Percentiles rank a stretch among this genome's conserved stretches.
These are phyloP conservation scores for Dryas drummondii DNA, from an alignment of 306 rosid genomes.

Conservation along the genomic window DNA sequence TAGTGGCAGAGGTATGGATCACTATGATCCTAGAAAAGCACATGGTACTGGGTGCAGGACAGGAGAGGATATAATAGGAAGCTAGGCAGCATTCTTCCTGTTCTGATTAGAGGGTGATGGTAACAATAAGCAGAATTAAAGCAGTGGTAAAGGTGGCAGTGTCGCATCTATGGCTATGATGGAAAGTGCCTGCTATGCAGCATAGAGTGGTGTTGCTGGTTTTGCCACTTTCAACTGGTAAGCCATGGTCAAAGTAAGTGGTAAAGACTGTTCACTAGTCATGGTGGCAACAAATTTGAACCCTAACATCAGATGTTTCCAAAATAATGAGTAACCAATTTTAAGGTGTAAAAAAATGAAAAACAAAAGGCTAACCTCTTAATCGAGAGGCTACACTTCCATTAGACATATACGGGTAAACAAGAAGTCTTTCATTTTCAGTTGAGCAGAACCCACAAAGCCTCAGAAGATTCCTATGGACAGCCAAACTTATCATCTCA, in stretches of 20 bases:
- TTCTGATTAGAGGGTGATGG: neutral
- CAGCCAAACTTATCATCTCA: constrained; percentile 94
- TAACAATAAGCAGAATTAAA: neutral
- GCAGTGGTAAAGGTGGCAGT: neutral
- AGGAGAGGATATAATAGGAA: constrained; percentile 5
- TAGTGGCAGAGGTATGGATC: constrained; percentile 1
- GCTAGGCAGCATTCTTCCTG: constrained; percentile 4
- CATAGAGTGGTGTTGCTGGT: neutral
- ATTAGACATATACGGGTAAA: constrained; percentile 93
- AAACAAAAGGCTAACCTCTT: constrained; percentile 62
- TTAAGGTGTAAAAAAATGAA: neutral
- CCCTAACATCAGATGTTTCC: neutral
- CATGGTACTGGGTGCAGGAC: neutral
- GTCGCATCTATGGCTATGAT: neutral
- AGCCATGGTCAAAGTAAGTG: neutral
- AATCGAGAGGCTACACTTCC: constrained; percentile 95
- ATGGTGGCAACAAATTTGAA: neutral
- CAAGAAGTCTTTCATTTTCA: constrained; percentile 88
- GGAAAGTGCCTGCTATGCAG: neutral
- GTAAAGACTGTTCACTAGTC: neutral
- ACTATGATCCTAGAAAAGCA: neutral
- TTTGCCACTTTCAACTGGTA: neutral
- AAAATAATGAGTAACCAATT: neutral
- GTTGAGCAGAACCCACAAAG: constrained; percentile 94
- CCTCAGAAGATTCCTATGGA: constrained; percentile 89